Evolutionary conservation across 345 rosid species (phyloP).

Genomic region (Geranium brycei): DNA sequence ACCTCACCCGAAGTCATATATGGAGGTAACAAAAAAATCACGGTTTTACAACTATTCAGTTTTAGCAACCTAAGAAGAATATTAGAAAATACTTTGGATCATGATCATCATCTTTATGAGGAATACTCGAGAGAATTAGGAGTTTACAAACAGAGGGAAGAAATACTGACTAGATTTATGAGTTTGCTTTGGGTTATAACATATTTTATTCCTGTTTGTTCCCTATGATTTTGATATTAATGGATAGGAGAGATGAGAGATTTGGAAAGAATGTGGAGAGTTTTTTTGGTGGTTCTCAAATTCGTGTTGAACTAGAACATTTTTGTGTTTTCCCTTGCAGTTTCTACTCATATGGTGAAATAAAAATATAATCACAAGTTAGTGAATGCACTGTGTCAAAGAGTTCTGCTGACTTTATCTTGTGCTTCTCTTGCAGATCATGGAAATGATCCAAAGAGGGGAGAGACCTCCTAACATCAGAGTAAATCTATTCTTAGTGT

Average conservation of each 20-base stretch:
- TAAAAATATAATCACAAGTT: not conserved
- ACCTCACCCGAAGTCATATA: slow-evolving; percentile 81
- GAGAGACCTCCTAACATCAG: slow-evolving; percentile 86
- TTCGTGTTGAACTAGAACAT: no score
- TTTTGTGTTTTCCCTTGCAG: not conserved
- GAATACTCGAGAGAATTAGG: no score
- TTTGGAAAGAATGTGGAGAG: no score
- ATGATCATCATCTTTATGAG: not conserved
- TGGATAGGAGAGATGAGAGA: no score
- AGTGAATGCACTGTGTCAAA: not conserved
- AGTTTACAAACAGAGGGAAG: no score
- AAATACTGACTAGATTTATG: no score
- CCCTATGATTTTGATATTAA: no score
- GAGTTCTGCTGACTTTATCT: not conserved
- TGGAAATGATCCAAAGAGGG: slow-evolving; percentile 92
- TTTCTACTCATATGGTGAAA: slow-evolving; percentile 1
- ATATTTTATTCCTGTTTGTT: no score
- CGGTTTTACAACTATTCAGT: no score
- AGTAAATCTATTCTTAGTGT: slow-evolving; percentile 24
- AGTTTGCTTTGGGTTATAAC: no score
- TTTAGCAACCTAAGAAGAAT: no score
- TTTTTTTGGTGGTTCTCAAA: no score
- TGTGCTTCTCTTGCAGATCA: slow-evolving; percentile 40
- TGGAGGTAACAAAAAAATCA: slow-evolving; percentile 45
- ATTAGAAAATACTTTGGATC: not conserved